These are phyloP conservation scores for Przewalskia tangutica DNA, from an alignment of 257 asterid genomes.

Conservation along the genomic window DNA sequence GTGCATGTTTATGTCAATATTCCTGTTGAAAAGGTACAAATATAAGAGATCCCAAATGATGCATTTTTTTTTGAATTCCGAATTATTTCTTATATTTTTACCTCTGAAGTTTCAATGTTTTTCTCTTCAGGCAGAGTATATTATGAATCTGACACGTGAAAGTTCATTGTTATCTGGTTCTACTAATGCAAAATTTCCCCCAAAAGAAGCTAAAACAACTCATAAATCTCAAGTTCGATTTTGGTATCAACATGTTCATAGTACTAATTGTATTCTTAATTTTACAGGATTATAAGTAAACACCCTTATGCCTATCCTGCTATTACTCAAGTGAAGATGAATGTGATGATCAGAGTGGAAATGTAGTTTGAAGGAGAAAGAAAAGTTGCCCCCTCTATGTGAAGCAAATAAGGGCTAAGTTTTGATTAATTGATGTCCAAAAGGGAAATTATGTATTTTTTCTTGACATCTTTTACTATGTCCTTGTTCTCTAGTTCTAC, in stretches of 20 bases:
- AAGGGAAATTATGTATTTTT: background rate
- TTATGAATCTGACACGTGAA: constrained; percentile 8
- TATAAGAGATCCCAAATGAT: background rate
- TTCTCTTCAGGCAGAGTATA: background rate
- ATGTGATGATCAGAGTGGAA: background rate
- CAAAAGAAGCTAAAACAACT: background rate
- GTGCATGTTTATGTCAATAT: constrained; percentile 11
- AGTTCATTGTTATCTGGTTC: background rate
- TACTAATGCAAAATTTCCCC: background rate
- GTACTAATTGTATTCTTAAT: background rate
- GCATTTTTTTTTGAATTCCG: background rate
- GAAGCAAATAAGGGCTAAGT: background rate
- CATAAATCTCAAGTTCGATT: background rate
- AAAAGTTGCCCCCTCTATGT: background rate
- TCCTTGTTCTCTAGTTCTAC: background rate
- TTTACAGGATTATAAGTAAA: constrained; percentile 8
- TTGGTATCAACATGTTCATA: too few species aligned
- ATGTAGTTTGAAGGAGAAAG: background rate
- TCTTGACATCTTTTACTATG: background rate
- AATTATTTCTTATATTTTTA: background rate
- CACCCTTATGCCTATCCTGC: background rate
- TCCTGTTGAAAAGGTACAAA: background rate
- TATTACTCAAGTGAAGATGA: background rate
- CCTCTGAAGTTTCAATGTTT: background rate
- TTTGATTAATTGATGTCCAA: background rate